Conservation (phyloP, 129 eudicot genomes). For the Centella asiatica region DNA sequence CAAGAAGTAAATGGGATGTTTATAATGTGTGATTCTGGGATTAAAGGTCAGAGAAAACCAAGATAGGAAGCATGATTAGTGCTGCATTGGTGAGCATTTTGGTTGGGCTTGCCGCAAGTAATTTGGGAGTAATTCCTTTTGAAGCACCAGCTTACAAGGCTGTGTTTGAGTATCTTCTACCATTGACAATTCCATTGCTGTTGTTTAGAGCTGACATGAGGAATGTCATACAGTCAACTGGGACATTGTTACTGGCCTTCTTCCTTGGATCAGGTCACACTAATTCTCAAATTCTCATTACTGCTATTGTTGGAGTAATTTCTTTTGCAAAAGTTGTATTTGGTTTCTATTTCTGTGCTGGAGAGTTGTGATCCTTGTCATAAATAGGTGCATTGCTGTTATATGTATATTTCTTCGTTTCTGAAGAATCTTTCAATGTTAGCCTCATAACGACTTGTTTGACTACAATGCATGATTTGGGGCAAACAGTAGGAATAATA, state of each 20-base stretch:
- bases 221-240: conserved; percentile 41
- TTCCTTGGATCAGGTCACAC: conserved; percentile 70
- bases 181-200: conserved; percentile 64
- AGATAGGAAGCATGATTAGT: conserved; percentile 75
- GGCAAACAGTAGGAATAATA: no score
- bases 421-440: no score
- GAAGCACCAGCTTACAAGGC: conserved; percentile 61
- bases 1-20: neutral
- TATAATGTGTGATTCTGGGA: conserved; percentile 16
- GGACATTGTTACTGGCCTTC: conserved; percentile 59
- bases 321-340: neutral
- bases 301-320: no score
- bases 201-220: conserved; percentile 72
- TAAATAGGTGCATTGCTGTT: no score
- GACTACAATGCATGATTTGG: no score
- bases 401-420: no score
- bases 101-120: conserved; percentile 74
- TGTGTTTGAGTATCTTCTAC: conserved; percentile 57
- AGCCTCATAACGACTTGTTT: no score
- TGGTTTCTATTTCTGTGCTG: neutral
- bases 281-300: conserved; percentile 2
- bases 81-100: conserved; percentile 81
- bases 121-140: conserved; percentile 61
- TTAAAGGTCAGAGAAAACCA: conserved; percentile 79
- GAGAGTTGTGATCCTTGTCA: neutral